Conservation (phyloP, 768 basidiomycete species). For the Boletus reticulatus region DNA sequence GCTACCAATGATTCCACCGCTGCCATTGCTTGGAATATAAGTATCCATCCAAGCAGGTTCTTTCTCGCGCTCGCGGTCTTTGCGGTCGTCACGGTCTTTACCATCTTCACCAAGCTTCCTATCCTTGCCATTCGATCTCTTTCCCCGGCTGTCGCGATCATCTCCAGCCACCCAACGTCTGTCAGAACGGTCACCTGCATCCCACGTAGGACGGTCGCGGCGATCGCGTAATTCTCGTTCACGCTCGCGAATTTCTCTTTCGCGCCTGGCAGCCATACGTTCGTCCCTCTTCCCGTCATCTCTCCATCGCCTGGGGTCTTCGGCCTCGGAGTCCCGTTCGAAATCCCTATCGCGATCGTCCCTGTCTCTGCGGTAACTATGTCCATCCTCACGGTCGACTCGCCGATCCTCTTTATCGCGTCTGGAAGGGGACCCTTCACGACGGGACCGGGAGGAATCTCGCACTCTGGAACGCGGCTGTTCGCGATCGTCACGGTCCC, state of each 20-base stretch:
- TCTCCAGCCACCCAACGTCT: conserved; percentile 59
- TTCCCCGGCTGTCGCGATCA: conserved; percentile 64
- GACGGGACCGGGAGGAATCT: conserved; percentile 58
- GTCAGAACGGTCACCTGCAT: conserved; percentile 45
- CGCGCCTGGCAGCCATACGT: conserved; percentile 60
- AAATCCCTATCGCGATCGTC: conserved; percentile 41
- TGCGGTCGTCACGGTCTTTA: conserved; percentile 46
- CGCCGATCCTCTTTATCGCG: conserved; percentile 45
- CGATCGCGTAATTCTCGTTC: conserved; percentile 40
- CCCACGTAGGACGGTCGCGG: conserved; percentile 49
- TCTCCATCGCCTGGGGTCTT: conserved; percentile 75
- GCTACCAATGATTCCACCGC: conserved; percentile 62
- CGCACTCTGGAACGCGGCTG: conserved; percentile 61
- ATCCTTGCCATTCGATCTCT: conserved; percentile 59
- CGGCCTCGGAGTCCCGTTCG: conserved; percentile 52
- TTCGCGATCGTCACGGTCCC: conserved; percentile 62
- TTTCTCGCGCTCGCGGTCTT: conserved; percentile 64
- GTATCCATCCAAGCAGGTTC: conserved; percentile 94
- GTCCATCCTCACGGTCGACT: conserved; percentile 32
- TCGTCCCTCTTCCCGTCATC: conserved; percentile 84
- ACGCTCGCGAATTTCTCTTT: conserved; percentile 46
- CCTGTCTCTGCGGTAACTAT: conserved; percentile 25
- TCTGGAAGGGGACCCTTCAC: conserved; percentile 54
- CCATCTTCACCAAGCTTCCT: conserved; percentile 48
- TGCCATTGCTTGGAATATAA: conserved; percentile 62